Base-by-base conservation (phyloP, 1,139 yeast genomes). In the Hyphopichia buzzinii region DNA sequence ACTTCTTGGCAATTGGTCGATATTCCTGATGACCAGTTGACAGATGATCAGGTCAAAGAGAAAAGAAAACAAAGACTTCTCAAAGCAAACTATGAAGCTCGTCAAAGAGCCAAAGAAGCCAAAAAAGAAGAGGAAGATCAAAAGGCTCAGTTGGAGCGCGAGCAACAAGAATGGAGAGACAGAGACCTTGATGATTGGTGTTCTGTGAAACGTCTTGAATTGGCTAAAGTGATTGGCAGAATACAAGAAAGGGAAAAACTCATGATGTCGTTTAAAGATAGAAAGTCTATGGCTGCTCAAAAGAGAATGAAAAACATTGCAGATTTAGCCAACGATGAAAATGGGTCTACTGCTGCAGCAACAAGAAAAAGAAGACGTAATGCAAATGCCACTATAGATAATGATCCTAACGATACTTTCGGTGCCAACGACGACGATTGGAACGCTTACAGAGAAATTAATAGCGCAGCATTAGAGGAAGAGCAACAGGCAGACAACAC, bases 371-470 rank as follows among this genome's bases (percentile, higher is more conserved):
- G 84, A 52, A 74, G 79, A 41, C 71, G 84, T 46, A 75, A 72
- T 38, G 72, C 62, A 4, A 72, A 69, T 39, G 74, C 81, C 0
- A 79, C 89, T 1, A 84, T 85, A 31, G 96, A 87, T 52, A 88
- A 86, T 52, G 96, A 88, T 55, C 95, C 95, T 10, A 89, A 83
- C 52, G 97, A 90, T 59, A 88, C 90, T 0, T 92, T 92, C 61
- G 97, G 97, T 41, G 92, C 97, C 3, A 84, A 89, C 52, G 98
- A 92, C 54, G 96, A 86, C 38, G 98, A 92, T 57, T 92, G 97
- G 97, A 78, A 85, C 29, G 81, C 89, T 16, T 92, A 92, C 57
- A 75, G 95, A 49, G 95, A 88, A 50, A 84, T 89, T 35, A 79
- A 89, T 15, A 81, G 79, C 43, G 82, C 74, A 11, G 81, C 81